Evolutionary conservation across 306 rosid genomes (phyloP).

Genomic region (Parietaria judaica): DNA sequence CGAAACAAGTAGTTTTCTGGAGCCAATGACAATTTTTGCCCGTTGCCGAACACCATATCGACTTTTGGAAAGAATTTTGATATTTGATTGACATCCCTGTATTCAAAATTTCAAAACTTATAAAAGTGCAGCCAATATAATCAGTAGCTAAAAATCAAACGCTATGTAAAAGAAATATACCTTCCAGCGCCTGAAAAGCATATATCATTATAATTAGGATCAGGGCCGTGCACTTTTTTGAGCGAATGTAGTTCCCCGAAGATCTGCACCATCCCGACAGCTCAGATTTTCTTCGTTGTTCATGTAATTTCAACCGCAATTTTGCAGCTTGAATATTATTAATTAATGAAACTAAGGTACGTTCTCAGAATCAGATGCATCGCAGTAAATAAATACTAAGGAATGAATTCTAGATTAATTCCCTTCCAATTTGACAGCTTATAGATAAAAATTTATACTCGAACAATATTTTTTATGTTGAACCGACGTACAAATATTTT

Average conservation of each 20-base stretch:
- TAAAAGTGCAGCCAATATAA: not conserved
- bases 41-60: slow-evolving; percentile 34
- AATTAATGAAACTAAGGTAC: not conserved
- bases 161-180: slow-evolving; percentile 16
- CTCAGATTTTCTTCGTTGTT: slow-evolving; percentile 5
- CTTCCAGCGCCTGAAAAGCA: slow-evolving; percentile 50
- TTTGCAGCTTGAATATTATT: not conserved
- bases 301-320: not conserved
- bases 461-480: too few species aligned
- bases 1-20: slow-evolving; percentile 44
- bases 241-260: slow-evolving; percentile 22
- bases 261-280: slow-evolving; percentile 21
- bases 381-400: not conserved
- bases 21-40: slow-evolving; percentile 29
- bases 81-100: slow-evolving; percentile 34
- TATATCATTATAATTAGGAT: slow-evolving; percentile 37
- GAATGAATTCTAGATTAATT: not conserved
- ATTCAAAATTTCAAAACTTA: slow-evolving; percentile 7
- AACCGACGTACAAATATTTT: too few species aligned
- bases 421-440: not conserved
- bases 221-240: slow-evolving; percentile 38
- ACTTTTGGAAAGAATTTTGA: slow-evolving; percentile 35
- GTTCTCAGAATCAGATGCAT: not conserved
- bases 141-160: slow-evolving; percentile 11
- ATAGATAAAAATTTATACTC: not conserved